phyloP scores from a whole-genome alignment of 1,284 basidiomycete genomes.

The Ceratobasidium sp. region DNA sequence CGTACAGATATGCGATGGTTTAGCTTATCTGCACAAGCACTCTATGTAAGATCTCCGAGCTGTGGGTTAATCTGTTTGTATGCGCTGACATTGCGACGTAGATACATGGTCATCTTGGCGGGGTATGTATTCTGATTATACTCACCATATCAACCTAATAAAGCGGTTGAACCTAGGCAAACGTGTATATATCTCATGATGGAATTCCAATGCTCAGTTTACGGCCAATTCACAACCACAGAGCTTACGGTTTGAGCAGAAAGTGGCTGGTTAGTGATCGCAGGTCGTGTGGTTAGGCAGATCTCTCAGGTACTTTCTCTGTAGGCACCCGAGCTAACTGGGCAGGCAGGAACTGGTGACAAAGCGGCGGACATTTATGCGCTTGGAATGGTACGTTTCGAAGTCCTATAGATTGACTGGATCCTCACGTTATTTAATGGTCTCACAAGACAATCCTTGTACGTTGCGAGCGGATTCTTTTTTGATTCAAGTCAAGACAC shows the following conservation, averaged over 20 bases:
- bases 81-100: neutral
- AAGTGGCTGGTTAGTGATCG: neutral
- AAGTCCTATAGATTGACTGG: neutral
- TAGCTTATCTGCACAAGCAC: neutral
- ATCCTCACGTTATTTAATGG: neutral
- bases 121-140: neutral
- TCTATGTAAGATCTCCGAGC: neutral
- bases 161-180: neutral
- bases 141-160: neutral
- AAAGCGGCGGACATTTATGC: constrained; percentile 10
- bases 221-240: neutral
- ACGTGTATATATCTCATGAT: neutral
- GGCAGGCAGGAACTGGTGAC: neutral
- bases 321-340: neutral
- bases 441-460: constrained; percentile 10
- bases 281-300: neutral
- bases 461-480: neutral
- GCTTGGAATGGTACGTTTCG: constrained; percentile 9
- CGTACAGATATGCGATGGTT: neutral
- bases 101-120: neutral
- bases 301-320: neutral
- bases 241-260: neutral
- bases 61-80: neutral
- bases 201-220: constrained; percentile 1
- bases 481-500: neutral